A percentile compares a stretch with the other conserved stretches of the same genome.
phyloP scores from a whole-genome alignment of 179 eudicot genomes.

The Heliamphora pulchella region DNA sequence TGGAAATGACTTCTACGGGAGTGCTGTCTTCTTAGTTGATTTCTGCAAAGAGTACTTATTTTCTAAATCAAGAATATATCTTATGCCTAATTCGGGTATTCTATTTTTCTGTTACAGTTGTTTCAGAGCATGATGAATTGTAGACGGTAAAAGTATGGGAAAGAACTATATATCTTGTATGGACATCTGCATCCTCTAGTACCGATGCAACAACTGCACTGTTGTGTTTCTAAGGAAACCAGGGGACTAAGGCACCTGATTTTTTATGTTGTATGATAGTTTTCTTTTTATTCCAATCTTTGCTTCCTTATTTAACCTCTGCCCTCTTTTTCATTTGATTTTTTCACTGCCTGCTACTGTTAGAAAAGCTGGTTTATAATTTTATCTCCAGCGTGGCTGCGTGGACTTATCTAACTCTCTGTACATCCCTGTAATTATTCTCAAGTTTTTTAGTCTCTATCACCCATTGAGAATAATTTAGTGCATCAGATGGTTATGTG shows the following conservation, averaged over 20 bases:
- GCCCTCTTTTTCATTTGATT: neutral
- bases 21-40: neutral
- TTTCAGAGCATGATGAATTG: slow-evolving; percentile 35
- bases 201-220: neutral
- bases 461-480: neutral
- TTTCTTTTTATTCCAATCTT: neutral
- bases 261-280: neutral
- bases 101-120: slow-evolving; percentile 20
- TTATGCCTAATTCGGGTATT: neutral
- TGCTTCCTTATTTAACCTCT: neutral
- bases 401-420: neutral
- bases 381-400: neutral
- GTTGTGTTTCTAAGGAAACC: neutral
- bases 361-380: neutral
- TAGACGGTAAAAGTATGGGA: slow-evolving; percentile 10
- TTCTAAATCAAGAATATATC: neutral
- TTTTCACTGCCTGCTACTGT: neutral
- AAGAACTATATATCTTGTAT: neutral
- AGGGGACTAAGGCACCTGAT: neutral
- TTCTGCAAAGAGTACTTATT: too few relatives aligned
- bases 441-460: neutral
- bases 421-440: neutral
- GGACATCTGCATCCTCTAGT: neutral
- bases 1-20: neutral
- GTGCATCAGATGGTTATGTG: neutral